Base-by-base conservation (phyloP, 2,329 filamentous ascomycete genomes). In the Trichoderma cornu-damae region DNA sequence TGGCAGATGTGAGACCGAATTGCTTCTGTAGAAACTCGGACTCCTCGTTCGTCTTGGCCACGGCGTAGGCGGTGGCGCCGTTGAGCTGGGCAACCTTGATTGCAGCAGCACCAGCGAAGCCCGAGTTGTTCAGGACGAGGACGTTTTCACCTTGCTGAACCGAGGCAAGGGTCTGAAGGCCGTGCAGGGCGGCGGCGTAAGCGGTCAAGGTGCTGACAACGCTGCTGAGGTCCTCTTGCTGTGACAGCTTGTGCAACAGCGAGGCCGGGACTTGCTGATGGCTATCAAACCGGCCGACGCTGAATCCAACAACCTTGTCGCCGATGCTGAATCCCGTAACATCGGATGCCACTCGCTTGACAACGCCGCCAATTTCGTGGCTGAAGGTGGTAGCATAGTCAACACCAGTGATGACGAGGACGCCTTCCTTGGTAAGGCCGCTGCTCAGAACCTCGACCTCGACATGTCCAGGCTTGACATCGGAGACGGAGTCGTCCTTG, bases 71-170 rank as follows among this genome's bases (percentile, higher is more conserved):
- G 9, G 66, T 60, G 3, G 65, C 64, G 1, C 64, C 62, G 4
- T 61, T 35, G 14, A 44, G 22, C 46, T 64, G 62, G 8, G 64
- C 63, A 3, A 72, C 53, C 56, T 63, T 59, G 6, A 71, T 61
- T 1, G 69, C 67, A 2, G 65, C 65, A 35, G 65, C 65, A 4
- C 71, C 71, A 0, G 69, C 63, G 6, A 67, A 66, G 8, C 69
- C 69, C 2, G 63, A 59, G 6, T 64, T 69, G 2, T 64, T 57
- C 42, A 72, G 69, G 24, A 72, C 66, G 1, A 73, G 65, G 1
- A 72, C 61, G 3, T 50, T 61, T 38, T 71, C 69, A 11, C 70
- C 72, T 1, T 65, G 63, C 8, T 63, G 50, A 0, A 79, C 64
- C 1, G 68, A 63, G 3, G 56, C 59, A 18, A 63, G 34, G 5